These are phyloP conservation scores for Triticum monococcum DNA, from an alignment of 176 grass and related monocot species.

Conservation along the genomic window DNA sequence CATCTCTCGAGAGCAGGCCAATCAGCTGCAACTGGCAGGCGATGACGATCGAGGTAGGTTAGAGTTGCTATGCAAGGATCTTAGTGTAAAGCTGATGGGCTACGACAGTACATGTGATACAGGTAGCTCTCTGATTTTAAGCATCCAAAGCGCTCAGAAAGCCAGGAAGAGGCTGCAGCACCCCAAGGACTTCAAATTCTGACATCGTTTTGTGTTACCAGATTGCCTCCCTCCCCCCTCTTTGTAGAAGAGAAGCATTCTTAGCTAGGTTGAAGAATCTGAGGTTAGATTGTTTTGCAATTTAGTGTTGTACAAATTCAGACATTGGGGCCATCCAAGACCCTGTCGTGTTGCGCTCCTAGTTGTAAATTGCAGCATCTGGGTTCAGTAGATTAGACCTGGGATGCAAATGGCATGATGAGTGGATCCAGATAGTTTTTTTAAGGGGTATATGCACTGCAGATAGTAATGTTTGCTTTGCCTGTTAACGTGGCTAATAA, in stretches of 20 bases:
- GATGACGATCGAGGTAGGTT: slow-evolving; percentile 54
- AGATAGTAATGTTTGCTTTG: neutral
- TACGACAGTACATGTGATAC: slow-evolving; percentile 45
- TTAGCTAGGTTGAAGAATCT: neutral
- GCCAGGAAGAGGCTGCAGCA: slow-evolving; percentile 39
- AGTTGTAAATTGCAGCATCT: neutral
- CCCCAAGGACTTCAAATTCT: slow-evolving; percentile 38
- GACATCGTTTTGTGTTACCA: neutral
- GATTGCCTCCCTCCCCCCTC: neutral
- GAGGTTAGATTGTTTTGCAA: neutral
- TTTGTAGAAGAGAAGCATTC: slow-evolving; percentile 16
- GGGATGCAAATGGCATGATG: no score
- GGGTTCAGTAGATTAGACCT: neutral
- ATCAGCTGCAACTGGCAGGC: slow-evolving; percentile 40
- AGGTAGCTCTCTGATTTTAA: slow-evolving; percentile 53
- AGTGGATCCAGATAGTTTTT: neutral
- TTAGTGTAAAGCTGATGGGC: slow-evolving; percentile 72
- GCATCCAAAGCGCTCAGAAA: slow-evolving; percentile 54
- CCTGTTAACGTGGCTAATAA: neutral
- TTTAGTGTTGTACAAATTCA: neutral
- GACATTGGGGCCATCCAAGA: neutral
- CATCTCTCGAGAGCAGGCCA: slow-evolving; percentile 51
- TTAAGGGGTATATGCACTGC: no score
- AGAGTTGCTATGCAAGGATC: slow-evolving; percentile 60
- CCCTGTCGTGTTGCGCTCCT: neutral